Evolutionary conservation across 148 eudicot genomes (phyloP).

Genomic region (Fagopyrum homotropicum): DNA sequence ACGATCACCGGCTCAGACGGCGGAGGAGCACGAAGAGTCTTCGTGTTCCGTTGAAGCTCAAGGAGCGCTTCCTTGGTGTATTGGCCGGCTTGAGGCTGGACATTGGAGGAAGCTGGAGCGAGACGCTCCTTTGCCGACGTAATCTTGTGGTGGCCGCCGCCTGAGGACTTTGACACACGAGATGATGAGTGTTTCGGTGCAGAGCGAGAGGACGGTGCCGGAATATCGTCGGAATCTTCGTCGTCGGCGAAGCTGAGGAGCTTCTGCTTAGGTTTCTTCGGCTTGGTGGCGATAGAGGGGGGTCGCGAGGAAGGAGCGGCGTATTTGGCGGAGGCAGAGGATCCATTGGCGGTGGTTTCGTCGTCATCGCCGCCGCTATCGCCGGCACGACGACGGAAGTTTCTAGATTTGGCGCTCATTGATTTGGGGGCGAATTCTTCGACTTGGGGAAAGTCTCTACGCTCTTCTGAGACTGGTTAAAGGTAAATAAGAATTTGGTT

Average conservation of each 20-base stretch:
- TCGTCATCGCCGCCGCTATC: conserved; percentile 36
- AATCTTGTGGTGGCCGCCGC: conserved; percentile 53
- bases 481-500: too few relatives aligned
- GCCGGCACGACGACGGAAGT: conserved; percentile 77
- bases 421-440: neutral
- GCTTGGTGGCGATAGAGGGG: conserved; percentile 20
- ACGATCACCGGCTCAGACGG: conserved; percentile 55
- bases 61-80: conserved; percentile 80
- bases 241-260: conserved; percentile 81
- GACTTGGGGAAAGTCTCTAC: neutral
- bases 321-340: conserved; percentile 15
- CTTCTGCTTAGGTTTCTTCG: conserved; percentile 48
- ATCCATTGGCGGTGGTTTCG: conserved; percentile 21
- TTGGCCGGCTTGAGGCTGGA: conserved; percentile 73
- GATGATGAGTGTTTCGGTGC: conserved; percentile 12
- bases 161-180: conserved; percentile 32
- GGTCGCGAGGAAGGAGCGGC: conserved; percentile 25
- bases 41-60: conserved; percentile 82
- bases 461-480: too few relatives aligned
- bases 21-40: conserved; percentile 38
- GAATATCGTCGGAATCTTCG: conserved; percentile 47
- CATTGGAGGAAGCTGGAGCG: conserved; percentile 37
- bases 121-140: conserved; percentile 44
- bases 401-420: conserved; percentile 48
- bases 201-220: conserved; percentile 28